Evolutionary conservation across 345 rosid genomes (phyloP), one percentile per base, ranked within the genome.

Genomic region (Sapria himalayana): DNA sequence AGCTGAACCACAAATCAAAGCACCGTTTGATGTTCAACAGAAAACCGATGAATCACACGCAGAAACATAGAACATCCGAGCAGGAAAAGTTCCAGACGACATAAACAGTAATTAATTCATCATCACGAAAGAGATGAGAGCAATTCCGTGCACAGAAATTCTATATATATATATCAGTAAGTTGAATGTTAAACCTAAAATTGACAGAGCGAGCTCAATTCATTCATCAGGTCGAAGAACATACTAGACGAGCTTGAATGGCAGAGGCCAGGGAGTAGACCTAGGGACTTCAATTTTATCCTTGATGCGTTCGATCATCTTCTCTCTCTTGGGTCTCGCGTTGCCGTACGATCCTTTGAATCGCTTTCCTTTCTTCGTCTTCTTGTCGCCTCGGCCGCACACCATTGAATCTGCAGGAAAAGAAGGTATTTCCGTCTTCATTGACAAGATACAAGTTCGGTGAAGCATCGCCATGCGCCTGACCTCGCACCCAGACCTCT

Each of bases 211-310:
- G 22, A 1, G 5, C 15, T 20, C 35, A 31, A 24, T 5, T 32
- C 2, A 22, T n/a, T 27, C 2, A 22, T 15, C 20, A 22, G 47
- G 11, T 17, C 18, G 1, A 24, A 36, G 11, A 29, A 19, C 32
- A 38, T 15, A 31, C 65, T 59, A 89, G 48, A 82, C 77, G 70
- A 89, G 82, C 74, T 79, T 89, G 75, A 89, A 91, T 54, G 93
- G 93, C 20, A 84, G 92, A 59, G 95, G 99, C 99, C 93, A 91
- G 25, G 99, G 95, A 37, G 93, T 91, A 23, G 95, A 84, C 76
- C 86, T 80, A 61, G 95, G 99, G 20, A 84, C 70, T 60, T 91
- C 95, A 10, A 74, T 69, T 63, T 55, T 89, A 38, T 82, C 99
- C 52, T 89, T 82, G 59, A 84, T 64, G 3, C 98, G 69, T 55